Evolutionary conservation across 768 basidiomycete genomes (phyloP), one percentile per base, ranked within the genome.

Genomic region (Phlebiopsis gigantea): DNA sequence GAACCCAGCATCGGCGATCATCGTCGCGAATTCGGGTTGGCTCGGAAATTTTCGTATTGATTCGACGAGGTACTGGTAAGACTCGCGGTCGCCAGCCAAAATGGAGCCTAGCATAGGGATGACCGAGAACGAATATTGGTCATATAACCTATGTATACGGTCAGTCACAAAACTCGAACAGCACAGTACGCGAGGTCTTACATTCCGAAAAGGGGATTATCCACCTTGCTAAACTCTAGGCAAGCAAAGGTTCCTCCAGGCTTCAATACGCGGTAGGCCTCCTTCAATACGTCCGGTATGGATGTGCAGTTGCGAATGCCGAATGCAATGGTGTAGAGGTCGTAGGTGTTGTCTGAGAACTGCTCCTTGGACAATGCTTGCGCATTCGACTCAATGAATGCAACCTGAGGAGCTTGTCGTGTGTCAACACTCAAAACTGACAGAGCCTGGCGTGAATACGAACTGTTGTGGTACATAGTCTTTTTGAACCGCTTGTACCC

Each of bases 401-500:
- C 82, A 59, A 99, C 82, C 73, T 97, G 95, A 14, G 93, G 90
- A 21, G 94, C 94, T 97, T 63, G 29, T 25, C 10, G 44, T 44
- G 61, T 62, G 56, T 58, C 56, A 52, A 29, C 29, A 57, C 21
- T 17, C 29, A n/a, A 54, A 45, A 28, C 30, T 24, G 19, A 42
- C 41, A 44, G 43, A 39, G 21, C 22, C 45, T 52, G 34, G 46
- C 34, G 8, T 31, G 58, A 24, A 51, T 17, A 74, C 83, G 72
- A 64, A 98, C 96, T 96, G 65, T 90, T 92, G 72, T 98, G 89
- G 71, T 98, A 99, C 89, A 99, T 95, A 1, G 96, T 98, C 78
- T 91, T 88, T 64, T 93, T 94, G 71, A 98, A 93, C 43, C 94
- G 77, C 66, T 81, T 87, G 71, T 82, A 80, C 1, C 97, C 97